Base-by-base conservation (phyloP, 1,284 basidiomycete genomes). In the Apiotrichum mycotoxinovorans region DNA sequence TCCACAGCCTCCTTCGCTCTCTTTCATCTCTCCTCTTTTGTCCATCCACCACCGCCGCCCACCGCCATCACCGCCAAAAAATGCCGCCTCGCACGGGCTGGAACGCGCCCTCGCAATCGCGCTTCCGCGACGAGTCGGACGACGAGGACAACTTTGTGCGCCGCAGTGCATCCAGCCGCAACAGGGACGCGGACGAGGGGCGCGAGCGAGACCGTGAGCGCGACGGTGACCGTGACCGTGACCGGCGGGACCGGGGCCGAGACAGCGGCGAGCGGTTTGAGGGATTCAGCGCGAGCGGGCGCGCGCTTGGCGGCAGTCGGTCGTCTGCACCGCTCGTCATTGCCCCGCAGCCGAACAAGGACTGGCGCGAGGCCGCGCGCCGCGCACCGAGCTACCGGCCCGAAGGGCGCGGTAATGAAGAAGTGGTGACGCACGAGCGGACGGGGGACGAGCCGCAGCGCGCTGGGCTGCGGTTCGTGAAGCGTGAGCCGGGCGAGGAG, bases 321-420 rank as follows among this genome's bases (percentile, higher is more conserved):
- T 61, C 70, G 17, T 72, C 85, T 45, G 83, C 80, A 3, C 88
- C 88, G 0, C 82, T 95, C 14, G 84, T 94, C 33, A 96, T 97
- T 49, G 86, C 90, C 4, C 80, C 89, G 0, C 79, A 88, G 42
- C 81, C 90, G 62, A 93, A 96, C 69, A 83, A 84, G 35, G 92
- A 96, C 71, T 97, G 93, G 92, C 80, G 89, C 45, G 86, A 86
- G 82, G 74, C 76, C 22, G 80, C 64, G 78, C 79, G 65, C 69
- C 71, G 78, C 66, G 40, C 69, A 70, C 60, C 83, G 80, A 59
- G 89, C 80, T 75, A 72, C 56, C 80, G 89, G 11, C 90, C 90
- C 1, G 82, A 84, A 8, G 56, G 61, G 11, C 37, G 41, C 18
- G 78, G 79, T 51, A 83, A 61, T 22, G 73, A 74, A 20, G 27